Percentiles rank a stretch among this genome's conserved stretches.
Evolutionary conservation across 371 early-diverging fungal genomes (phyloP).

Genomic region (Funneliformis caledonium): DNA sequence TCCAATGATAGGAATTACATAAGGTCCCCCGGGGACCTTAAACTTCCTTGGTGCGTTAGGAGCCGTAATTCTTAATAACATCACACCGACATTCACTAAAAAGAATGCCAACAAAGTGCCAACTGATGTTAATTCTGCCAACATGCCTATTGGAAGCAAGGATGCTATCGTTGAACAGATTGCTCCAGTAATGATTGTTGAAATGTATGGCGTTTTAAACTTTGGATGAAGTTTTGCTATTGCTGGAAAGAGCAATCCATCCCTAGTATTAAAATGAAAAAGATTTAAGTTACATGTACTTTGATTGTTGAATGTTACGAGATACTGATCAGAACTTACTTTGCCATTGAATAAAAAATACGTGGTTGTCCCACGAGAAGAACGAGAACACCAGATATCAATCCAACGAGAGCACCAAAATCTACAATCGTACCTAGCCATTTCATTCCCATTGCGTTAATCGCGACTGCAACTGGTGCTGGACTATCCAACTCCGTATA

Average conservation of each 20-base stretch:
- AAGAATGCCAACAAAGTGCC: constrained; percentile 89
- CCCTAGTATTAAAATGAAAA: not conserved
- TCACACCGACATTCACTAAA: constrained; percentile 77
- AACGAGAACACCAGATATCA: constrained; percentile 80
- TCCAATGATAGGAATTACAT: constrained; percentile 67
- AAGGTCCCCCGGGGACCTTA: constrained; percentile 74
- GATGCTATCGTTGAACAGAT: constrained; percentile 75
- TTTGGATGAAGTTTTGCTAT: constrained; percentile 52
- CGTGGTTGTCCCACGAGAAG: constrained; percentile 84
- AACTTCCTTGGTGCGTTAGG: constrained; percentile 80
- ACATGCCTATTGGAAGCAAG: constrained; percentile 78
- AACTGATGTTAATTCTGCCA: constrained; percentile 85
- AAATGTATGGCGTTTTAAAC: constrained; percentile 74
- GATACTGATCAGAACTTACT: constrained; percentile 34
- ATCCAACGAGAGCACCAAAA: constrained; percentile 78
- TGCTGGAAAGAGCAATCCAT: constrained; percentile 45
- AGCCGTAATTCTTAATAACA: constrained; percentile 75
- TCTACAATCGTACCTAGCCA: constrained; percentile 78
- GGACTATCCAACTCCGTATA: constrained; percentile 58
- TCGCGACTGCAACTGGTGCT: constrained; percentile 73
- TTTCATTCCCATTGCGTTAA: constrained; percentile 58
- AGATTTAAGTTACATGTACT: not conserved
- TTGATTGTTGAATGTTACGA: not conserved
- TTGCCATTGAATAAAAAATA: constrained; percentile 87
- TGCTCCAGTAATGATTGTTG: constrained; percentile 71